phyloP scores from a whole-genome alignment of 257 asterid genomes.

The Salvia splendens region DNA sequence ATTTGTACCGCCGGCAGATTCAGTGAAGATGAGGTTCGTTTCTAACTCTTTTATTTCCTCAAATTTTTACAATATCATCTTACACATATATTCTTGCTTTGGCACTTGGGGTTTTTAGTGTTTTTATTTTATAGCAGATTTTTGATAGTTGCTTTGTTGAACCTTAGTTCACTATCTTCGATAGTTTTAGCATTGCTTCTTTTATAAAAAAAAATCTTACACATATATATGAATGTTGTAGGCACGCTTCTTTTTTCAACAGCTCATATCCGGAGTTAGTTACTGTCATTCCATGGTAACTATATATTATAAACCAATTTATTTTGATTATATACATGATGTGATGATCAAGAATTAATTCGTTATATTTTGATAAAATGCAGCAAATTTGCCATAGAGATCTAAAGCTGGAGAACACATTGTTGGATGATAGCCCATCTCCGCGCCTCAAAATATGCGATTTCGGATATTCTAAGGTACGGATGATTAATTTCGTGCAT shows the following conservation, averaged over 20 bases:
- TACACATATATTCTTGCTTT: too few species aligned
- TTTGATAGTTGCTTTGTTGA: too few species aligned
- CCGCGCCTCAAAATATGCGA: constrained; percentile 79
- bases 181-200: too few species aligned
- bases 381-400: constrained; percentile 88
- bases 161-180: too few species aligned
- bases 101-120: too few species aligned
- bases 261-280: constrained; percentile 76
- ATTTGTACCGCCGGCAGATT: constrained; percentile 76
- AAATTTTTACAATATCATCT: too few species aligned
- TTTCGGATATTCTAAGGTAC: constrained; percentile 80
- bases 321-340: neutral
- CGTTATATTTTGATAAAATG: constrained; percentile 11
- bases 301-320: neutral
- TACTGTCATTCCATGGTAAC: constrained; percentile 81
- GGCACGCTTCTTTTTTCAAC: constrained; percentile 82
- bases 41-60: neutral
- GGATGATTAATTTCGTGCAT: neutral
- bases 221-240: constrained; percentile 28
- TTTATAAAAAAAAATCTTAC: too few species aligned
- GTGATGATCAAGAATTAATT: too few species aligned
- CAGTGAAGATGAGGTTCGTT: constrained; percentile 68
- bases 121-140: too few species aligned
- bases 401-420: constrained; percentile 79
- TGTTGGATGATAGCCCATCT: constrained; percentile 64